Percentiles rank a stretch among this genome's conserved stretches.
Evolutionary conservation across 257 asterid genomes (phyloP).

Genomic region (Rubia yunnanensis): DNA sequence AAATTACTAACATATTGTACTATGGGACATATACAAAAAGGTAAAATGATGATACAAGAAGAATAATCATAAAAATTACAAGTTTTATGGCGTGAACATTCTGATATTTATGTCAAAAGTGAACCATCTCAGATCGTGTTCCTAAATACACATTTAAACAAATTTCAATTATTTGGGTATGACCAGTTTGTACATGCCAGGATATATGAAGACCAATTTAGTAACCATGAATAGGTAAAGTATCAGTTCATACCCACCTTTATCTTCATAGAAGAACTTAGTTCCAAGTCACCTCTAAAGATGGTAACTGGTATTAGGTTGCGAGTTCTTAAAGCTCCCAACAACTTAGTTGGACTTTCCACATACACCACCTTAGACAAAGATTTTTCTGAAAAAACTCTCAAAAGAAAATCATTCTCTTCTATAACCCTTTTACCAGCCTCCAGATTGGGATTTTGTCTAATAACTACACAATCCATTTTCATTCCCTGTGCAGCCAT

Average conservation of each 20-base stretch:
- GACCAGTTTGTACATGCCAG: no score
- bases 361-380: slow-evolving; percentile 60
- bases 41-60: background rate
- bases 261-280: slow-evolving; percentile 59
- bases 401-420: slow-evolving; percentile 75
- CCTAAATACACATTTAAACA: background rate
- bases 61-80: background rate
- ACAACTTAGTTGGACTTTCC: slow-evolving; percentile 60
- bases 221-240: slow-evolving; percentile 6
- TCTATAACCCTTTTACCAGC: slow-evolving; percentile 39
- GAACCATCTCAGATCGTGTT: background rate
- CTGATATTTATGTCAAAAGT: background rate
- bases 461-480: slow-evolving; percentile 70
- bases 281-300: slow-evolving; percentile 82
- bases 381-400: slow-evolving; percentile 45
- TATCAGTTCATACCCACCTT: slow-evolving; percentile 46
- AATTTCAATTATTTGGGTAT: background rate
- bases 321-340: slow-evolving; percentile 91
- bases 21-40: background rate
- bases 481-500: slow-evolving; percentile 75
- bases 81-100: no score
- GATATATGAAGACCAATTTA: background rate
- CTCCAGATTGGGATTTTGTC: slow-evolving; percentile 31
- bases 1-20: background rate
- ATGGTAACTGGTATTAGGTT: slow-evolving; percentile 69